Percentiles rank a stretch among this genome's conserved stretches.
Evolutionary conservation across 2,329 filamentous ascomycete species (phyloP).

Genomic region (Ophiostoma sp.): DNA sequence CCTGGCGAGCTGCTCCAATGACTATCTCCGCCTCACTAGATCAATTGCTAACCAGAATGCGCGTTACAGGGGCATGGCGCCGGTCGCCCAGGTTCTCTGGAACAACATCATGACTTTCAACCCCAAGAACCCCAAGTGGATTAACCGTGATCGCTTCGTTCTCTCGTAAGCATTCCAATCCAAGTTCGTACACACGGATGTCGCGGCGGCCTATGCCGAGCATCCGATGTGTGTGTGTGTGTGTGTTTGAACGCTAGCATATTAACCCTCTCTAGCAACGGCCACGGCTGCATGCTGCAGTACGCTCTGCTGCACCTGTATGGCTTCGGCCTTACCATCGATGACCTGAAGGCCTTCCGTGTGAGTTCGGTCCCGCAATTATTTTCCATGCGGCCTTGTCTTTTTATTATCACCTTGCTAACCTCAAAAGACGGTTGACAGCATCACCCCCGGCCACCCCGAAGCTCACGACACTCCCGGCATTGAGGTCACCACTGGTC

Average conservation of each 20-base stretch:
- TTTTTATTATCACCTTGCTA: neutral
- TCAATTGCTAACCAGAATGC: constrained; percentile 25
- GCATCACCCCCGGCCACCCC: constrained; percentile 91
- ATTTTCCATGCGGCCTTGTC: neutral
- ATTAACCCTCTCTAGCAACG: constrained; percentile 59
- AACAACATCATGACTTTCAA: constrained; percentile 99
- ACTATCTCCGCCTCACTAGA: neutral
- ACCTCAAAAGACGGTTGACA: constrained; percentile 45
- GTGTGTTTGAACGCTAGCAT: neutral
- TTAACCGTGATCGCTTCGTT: constrained; percentile 97
- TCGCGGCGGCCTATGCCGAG: too few species aligned
- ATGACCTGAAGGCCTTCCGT: constrained; percentile 95
- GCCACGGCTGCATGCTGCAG: constrained; percentile 98
- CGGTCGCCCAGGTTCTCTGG: constrained; percentile 91
- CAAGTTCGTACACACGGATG: neutral
- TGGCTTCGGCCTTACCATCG: constrained; percentile 78
- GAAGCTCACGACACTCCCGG: constrained; percentile 95
- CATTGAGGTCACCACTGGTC: constrained; percentile 95
- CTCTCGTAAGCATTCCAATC: constrained; percentile 69
- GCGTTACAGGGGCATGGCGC: constrained; percentile 67
- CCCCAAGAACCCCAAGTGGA: constrained; percentile 96
- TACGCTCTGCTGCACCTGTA: constrained; percentile 97
- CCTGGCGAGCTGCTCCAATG: too few species aligned
- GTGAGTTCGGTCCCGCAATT: constrained; percentile 51
- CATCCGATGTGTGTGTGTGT: too few species aligned